Conservation (phyloP, 1,284 basidiomycete genomes). For the Ganoderma meredithae region DNA sequence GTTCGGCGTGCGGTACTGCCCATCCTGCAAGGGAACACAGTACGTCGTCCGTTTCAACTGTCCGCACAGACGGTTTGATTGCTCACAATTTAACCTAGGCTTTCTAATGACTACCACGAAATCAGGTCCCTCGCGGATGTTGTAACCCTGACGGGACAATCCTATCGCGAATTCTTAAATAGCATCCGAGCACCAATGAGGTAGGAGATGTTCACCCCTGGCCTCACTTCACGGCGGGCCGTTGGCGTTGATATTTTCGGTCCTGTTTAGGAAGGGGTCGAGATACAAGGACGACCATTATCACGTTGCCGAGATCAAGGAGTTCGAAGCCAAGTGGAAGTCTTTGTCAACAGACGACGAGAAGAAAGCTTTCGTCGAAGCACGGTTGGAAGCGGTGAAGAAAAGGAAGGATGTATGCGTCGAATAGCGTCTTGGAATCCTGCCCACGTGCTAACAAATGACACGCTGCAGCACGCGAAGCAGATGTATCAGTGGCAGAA, state of each 20-base stretch:
- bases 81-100: background rate
- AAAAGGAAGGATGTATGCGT: slow-evolving; percentile 2
- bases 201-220: background rate
- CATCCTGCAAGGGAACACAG: slow-evolving; percentile 3
- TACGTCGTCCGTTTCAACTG: background rate
- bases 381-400: slow-evolving; percentile 2
- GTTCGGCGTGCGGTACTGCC: slow-evolving; percentile 14
- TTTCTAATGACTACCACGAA: background rate
- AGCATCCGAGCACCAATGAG: background rate
- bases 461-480: background rate
- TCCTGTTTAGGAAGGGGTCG: background rate
- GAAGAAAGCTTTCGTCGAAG: slow-evolving; percentile 4
- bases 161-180: background rate
- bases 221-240: background rate
- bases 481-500: slow-evolving; percentile 3
- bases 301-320: background rate
- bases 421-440: no score
- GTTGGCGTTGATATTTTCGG: background rate
- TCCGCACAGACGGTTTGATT: background rate
- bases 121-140: background rate
- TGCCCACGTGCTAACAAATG: background rate
- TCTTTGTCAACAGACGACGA: slow-evolving; percentile 2
- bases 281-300: slow-evolving; percentile 4
- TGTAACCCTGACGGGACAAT: background rate
- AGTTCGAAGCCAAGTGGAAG: slow-evolving; percentile 9